Evolutionary conservation across 306 rosid genomes (phyloP), one percentile per base, ranked within the genome.

Genomic region (Glycine tomentella): DNA sequence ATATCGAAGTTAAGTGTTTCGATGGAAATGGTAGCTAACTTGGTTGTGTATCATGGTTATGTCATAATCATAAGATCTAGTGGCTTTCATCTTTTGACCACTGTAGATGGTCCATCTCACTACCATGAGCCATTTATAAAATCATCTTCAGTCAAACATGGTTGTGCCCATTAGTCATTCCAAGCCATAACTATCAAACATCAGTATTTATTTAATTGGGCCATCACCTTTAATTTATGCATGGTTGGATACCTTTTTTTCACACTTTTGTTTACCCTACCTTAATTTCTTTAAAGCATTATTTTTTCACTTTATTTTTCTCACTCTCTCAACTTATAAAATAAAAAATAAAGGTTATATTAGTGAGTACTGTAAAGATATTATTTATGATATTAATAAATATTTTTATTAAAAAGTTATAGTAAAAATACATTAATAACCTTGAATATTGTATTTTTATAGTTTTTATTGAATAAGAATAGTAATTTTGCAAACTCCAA

Each of bases 1-100:
- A 64, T 77, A 53, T 82, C 15, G 61, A 82, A 52, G 17, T 69
- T 69, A 42, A 42, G 56, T 70, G 62, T 52, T 61, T 82, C 50
- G 6, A 48, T 49, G 79, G 61, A 46, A 70, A 69, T 76, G 59
- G 40, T 69, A 49, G 11, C 44, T 61, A 42, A 76, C 8, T 42
- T 42, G 46, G 46, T 42, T 42, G 46, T 42, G 46, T 42, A 42
- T 42, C 46, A 6, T 6, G 46, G 46, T 25, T 58, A 58, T 15
- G 62, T 56, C 62, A 56, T n/a, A 31, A 16, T 16, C 33, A 15
- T 56, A 56, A 56, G 33, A 15, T 56, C 62, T 56, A 16, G 7
- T 1, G 9, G 11, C 10, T 56, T 63, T 63, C 5, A 45, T 45
- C 40, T 46, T 69, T 69, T 46, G 40, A 45, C 57, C 40, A 9